Evolutionary conservation across 768 basidiomycete species (phyloP).

Genomic region (Mycena amicta): DNA sequence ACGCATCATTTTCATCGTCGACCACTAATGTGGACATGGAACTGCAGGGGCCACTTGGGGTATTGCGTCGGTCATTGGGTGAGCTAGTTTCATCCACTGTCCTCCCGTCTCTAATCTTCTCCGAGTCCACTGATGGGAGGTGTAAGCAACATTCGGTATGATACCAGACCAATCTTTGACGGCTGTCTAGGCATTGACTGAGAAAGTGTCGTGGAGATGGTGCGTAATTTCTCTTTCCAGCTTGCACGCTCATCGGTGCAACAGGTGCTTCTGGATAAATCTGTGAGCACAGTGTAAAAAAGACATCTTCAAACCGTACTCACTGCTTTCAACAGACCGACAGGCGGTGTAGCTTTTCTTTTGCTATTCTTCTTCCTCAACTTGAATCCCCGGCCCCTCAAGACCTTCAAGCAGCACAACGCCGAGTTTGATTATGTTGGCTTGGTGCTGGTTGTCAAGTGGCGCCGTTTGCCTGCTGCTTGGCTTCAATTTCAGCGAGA

Average conservation of each 20-base stretch:
- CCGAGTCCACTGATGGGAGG: constrained; percentile 80
- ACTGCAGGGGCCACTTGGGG: constrained; percentile 69
- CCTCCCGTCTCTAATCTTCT: constrained; percentile 43
- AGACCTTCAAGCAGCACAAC: constrained; percentile 59
- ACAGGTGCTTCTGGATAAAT: constrained; percentile 80
- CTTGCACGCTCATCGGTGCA: too few relatives aligned
- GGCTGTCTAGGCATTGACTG: constrained; percentile 58
- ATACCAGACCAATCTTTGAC: not conserved
- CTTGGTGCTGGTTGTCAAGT: constrained; percentile 57
- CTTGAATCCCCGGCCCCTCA: constrained; percentile 72
- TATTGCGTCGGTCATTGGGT: constrained; percentile 45
- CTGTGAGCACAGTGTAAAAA: constrained; percentile 43
- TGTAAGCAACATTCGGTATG: constrained; percentile 44
- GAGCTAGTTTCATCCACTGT: not conserved
- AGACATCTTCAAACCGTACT: not conserved
- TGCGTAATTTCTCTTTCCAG: too few relatives aligned
- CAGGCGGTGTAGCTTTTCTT: constrained; percentile 63
- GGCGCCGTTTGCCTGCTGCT: constrained; percentile 72
- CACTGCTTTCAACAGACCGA: constrained; percentile 58
- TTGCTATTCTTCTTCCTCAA: constrained; percentile 76
- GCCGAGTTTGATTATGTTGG: constrained; percentile 74
- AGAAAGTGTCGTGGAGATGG: constrained; percentile 84
- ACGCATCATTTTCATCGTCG: not conserved
- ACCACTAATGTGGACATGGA: not conserved
- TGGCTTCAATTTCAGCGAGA: constrained; percentile 74